Percentiles rank a stretch among this genome's conserved stretches.
Conservation (phyloP, 805 yeast genomes). For the Kregervanrija fluxuum region DNA sequence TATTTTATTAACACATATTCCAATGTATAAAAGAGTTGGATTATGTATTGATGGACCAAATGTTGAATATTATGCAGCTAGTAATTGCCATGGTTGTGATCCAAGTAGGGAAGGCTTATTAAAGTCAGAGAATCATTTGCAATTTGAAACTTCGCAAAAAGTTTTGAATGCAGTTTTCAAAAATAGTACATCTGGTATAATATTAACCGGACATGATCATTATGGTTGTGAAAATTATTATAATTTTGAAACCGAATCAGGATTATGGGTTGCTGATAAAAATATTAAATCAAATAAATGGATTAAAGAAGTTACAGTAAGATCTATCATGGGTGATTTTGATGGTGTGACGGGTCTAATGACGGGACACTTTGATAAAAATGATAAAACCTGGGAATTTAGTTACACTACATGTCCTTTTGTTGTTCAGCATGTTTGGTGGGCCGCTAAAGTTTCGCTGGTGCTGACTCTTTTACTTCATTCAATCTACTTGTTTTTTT, state of each 20-base stretch:
- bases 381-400: conserved; percentile 50
- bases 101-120: conserved; percentile 65
- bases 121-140: conserved; percentile 81
- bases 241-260: conserved; percentile 33
- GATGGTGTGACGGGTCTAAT: conserved; percentile 84
- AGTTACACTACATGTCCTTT: conserved; percentile 72
- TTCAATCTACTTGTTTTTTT: conserved; percentile 20
- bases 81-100: conserved; percentile 41
- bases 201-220: conserved; percentile 94
- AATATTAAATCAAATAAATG: conserved; percentile 27
- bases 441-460: conserved; percentile 66
- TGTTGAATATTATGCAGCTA: conserved; percentile 48
- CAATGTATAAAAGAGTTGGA: conserved; percentile 76
- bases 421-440: conserved; percentile 88
- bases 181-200: conserved; percentile 61
- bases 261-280: conserved; percentile 57
- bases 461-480: conserved; percentile 33
- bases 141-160: conserved; percentile 55
- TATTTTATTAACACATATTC: conserved; percentile 79
- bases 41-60: conserved; percentile 84
- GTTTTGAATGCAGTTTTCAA: conserved; percentile 69
- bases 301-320: conserved; percentile 73
- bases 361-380: conserved; percentile 57
- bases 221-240: conserved; percentile 81
- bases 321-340: conserved; percentile 95